Conservation (phyloP, 2,329 filamentous ascomycete genomes). For the Xylaria sp. region DNA sequence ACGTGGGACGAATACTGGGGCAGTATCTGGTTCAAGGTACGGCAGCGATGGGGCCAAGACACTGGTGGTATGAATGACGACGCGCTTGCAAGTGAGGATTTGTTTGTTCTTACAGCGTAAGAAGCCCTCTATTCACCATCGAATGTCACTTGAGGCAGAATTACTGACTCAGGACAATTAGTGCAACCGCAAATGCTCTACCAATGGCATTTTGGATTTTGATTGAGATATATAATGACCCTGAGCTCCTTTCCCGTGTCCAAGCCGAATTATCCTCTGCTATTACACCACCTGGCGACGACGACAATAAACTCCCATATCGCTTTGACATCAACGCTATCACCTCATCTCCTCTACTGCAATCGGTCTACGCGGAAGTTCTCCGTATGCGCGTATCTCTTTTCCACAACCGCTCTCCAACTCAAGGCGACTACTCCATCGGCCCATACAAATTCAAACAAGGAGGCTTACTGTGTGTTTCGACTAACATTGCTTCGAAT, state of each 20-base stretch:
- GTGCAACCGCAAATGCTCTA: constrained; percentile 27
- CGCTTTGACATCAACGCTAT: constrained; percentile 24
- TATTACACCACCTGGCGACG: background rate
- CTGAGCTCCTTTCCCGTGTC: constrained; percentile 22
- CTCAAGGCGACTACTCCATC: constrained; percentile 25
- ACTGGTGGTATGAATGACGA: constrained; percentile 28
- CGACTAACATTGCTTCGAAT: constrained; percentile 20
- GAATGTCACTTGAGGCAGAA: background rate
- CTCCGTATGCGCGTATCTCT: constrained; percentile 36
- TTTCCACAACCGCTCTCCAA: constrained; percentile 29
- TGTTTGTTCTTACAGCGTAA: constrained; percentile 36
- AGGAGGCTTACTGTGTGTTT: constrained; percentile 24
- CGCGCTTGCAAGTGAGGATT: constrained; percentile 33
- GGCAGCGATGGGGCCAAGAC: constrained; percentile 31
- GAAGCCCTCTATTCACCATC: background rate
- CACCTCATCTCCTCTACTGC: constrained; percentile 27
- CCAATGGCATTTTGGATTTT: constrained; percentile 36
- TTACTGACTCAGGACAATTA: constrained; percentile 3
- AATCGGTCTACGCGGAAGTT: constrained; percentile 38
- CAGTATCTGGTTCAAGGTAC: constrained; percentile 26
- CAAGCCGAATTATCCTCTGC: constrained; percentile 22
- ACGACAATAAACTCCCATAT: constrained; percentile 18
- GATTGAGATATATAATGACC: constrained; percentile 34
- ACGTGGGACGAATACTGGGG: constrained; percentile 38
- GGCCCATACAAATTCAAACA: constrained; percentile 29